Evolutionary conservation across 169 alveolate species (phyloP).

Genomic region (Eimeria mitis): DNA sequence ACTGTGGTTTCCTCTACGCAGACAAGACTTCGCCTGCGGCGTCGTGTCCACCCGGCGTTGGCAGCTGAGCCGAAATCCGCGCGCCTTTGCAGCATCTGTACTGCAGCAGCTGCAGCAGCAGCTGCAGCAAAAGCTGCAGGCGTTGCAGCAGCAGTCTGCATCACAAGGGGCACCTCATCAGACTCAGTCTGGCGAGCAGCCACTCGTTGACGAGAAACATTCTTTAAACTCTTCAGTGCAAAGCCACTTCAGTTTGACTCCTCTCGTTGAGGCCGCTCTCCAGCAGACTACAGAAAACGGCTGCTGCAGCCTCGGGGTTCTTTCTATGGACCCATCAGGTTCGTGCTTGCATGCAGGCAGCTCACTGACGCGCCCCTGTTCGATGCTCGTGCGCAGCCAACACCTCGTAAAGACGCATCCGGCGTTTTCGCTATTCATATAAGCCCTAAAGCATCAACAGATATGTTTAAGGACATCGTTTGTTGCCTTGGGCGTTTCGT

Average conservation of each 20-base stretch:
- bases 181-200: neutral
- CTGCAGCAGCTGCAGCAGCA: neutral
- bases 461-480: no score
- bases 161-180: neutral
- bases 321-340: constrained; percentile 41
- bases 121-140: neutral
- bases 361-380: neutral
- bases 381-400: neutral
- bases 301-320: constrained; percentile 43
- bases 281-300: neutral
- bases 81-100: constrained; percentile 35
- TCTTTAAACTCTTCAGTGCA: neutral
- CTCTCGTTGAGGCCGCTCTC: constrained; percentile 2
- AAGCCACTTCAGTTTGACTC: neutral
- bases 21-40: constrained; percentile 21
- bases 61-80: constrained; percentile 8
- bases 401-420: no score
- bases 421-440: no score
- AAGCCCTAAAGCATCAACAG: no score
- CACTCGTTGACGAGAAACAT: neutral
- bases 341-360: neutral
- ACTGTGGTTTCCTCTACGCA: neutral
- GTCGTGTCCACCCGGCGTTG: constrained; percentile 45
- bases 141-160: neutral
- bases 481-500: no score